Conservation (phyloP, 2,329 filamentous ascomycete genomes). For the Calonectria hongkongensis region DNA sequence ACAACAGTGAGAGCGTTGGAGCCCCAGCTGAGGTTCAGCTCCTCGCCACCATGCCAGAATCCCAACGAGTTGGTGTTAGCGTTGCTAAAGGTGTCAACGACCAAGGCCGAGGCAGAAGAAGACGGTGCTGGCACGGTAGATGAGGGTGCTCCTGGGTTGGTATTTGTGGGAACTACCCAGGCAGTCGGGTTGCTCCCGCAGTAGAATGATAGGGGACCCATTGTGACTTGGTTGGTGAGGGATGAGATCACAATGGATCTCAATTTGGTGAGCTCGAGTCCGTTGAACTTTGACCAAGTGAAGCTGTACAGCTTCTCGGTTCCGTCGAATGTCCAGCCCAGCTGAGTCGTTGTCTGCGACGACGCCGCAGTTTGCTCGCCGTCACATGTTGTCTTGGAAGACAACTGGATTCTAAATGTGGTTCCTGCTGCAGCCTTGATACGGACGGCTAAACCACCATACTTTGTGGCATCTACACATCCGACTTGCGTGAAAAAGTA, state of each 20-base stretch:
- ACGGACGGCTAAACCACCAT: slow-evolving; percentile 73
- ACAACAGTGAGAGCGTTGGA: slow-evolving; percentile 68
- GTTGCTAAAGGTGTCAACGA: slow-evolving; percentile 78
- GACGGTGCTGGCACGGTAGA: slow-evolving; percentile 70
- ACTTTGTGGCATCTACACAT: slow-evolving; percentile 71
- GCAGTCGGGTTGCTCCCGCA: slow-evolving; percentile 71
- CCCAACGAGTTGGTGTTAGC: slow-evolving; percentile 74
- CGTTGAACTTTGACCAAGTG: slow-evolving; percentile 71
- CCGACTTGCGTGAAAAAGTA: slow-evolving; percentile 77
- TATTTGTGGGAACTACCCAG: slow-evolving; percentile 67
- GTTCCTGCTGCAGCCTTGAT: slow-evolving; percentile 73
- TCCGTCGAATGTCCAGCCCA: slow-evolving; percentile 77
- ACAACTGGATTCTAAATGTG: slow-evolving; percentile 71
- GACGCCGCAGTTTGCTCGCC: slow-evolving; percentile 59
- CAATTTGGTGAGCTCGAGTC: slow-evolving; percentile 71
- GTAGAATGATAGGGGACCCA: slow-evolving; percentile 76
- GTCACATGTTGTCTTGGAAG: slow-evolving; percentile 67
- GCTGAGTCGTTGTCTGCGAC: slow-evolving; percentile 65
- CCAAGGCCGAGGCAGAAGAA: slow-evolving; percentile 67
- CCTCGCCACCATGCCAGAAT: slow-evolving; percentile 80
- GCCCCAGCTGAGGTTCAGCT: slow-evolving; percentile 73
- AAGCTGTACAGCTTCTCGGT: slow-evolving; percentile 76
- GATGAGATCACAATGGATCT: slow-evolving; percentile 70
- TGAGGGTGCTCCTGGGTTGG: slow-evolving; percentile 63
- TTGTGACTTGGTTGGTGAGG: slow-evolving; percentile 67